Evolutionary conservation across 345 rosid species (phyloP), one percentile per base, ranked within the genome.

Genomic region (Camelina neglecta): DNA sequence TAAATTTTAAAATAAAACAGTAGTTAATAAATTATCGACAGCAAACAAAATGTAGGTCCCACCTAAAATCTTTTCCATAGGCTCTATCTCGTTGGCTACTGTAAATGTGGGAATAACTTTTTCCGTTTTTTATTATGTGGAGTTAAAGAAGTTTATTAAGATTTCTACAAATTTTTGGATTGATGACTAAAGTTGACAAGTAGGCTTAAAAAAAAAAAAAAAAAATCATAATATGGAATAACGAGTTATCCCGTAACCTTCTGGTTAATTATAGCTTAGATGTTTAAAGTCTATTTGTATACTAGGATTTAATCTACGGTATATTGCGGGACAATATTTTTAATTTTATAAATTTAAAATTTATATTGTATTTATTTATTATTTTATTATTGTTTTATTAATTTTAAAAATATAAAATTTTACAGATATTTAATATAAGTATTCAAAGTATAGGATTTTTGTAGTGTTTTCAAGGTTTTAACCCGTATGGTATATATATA

Each of bases 21-120:
- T 69, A 75, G 21, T 42, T 39, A 69, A 69, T 69, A 53, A 60
- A 76, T 57, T 70, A 56, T 16, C 24, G 71, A 76, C 80, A 63
- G 71, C 80, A 76, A 56, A 70, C 54, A 70, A 26, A 56, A 1
- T 0, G 6, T 76, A 75, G 80, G 71, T 21, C 75, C 80, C 54
- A 10, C 80, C 11, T 12, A 23, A 45, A 61, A 61, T 70, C 63
- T 16, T 47, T 31, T 11, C 39, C 35, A 39, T 44, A 68, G 29
- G 29, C 29, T 74, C 56, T 51, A 24, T 26, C 74, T 68, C 50
- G 65, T 66, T 74, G 67, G 72, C 29, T 36, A 20, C 12, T 20
- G 56, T 51, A 18, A 20, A 10, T 51, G 26, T 21, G 13, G 29
- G 18, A 51, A 21, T 51, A 51, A 20, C 23, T 9, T 20, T 48